Conservation (phyloP, 495 filamentous ascomycete genomes). For the Cercophora sp. region DNA sequence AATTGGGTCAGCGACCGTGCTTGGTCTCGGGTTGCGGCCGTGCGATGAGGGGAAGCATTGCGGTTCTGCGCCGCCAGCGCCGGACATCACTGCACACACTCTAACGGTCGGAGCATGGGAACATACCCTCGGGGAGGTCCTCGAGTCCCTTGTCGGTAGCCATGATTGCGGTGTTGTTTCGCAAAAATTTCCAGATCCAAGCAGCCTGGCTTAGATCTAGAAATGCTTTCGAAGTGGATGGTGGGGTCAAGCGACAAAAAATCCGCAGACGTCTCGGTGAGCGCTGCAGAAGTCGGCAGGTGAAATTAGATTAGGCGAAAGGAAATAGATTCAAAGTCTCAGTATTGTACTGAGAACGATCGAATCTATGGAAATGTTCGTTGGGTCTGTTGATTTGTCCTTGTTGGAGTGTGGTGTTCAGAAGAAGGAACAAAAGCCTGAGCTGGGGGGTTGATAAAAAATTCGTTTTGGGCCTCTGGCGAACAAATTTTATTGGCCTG, state of each 20-base stretch:
- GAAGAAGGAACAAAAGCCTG: conserved; percentile 28
- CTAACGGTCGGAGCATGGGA: background rate
- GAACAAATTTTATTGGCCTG: conserved; percentile 26
- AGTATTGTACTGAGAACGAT: conserved; percentile 42
- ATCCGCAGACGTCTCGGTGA: conserved; percentile 37
- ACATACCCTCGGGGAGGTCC: conserved; percentile 85
- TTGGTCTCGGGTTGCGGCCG: background rate
- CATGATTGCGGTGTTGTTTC: conserved; percentile 76
- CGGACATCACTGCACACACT: background rate
- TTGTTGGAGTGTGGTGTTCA: conserved; percentile 28
- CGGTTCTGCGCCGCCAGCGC: background rate
- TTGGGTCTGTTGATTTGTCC: conserved; percentile 29
- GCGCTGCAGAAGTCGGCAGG: conserved; percentile 33
- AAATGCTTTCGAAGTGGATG: conserved; percentile 37
- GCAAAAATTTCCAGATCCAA: conserved; percentile 63
- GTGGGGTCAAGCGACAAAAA: conserved; percentile 44
- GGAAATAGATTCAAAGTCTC: conserved; percentile 40
- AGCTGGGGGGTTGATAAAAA: conserved; percentile 23
- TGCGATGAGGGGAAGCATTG: background rate
- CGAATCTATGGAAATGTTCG: conserved; percentile 28
- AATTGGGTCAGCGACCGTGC: conserved; percentile 16
- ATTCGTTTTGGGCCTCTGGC: conserved; percentile 19
- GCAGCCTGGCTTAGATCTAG: conserved; percentile 60
- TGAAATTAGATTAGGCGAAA: conserved; percentile 36
- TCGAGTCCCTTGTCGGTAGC: conserved; percentile 94